Evolutionary conservation across 805 yeast genomes (phyloP).

Genomic region (Danielozyma ontarioensis): DNA sequence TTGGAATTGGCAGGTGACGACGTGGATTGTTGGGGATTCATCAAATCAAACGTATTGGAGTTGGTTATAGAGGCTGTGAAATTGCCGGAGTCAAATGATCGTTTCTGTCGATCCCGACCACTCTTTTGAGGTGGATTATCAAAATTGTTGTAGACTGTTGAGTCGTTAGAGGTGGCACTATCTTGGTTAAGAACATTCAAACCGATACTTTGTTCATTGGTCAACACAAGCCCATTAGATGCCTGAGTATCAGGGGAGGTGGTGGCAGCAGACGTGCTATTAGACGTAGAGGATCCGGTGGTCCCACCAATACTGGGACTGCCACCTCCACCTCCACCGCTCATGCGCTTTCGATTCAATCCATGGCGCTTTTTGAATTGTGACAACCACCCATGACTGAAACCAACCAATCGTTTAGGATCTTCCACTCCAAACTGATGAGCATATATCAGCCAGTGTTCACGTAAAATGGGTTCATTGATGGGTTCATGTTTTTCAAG

Average conservation of each 20-base stretch:
- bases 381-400: slow-evolving; percentile 60
- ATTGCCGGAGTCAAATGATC: not conserved
- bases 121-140: too few relatives aligned
- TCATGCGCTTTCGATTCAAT: slow-evolving; percentile 30
- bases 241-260: not conserved
- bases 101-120: not conserved
- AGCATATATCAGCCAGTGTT: slow-evolving; percentile 53
- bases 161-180: not conserved
- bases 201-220: not conserved
- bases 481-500: slow-evolving; percentile 41
- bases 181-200: not conserved
- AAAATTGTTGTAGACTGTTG: too few relatives aligned
- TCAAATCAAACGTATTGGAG: slow-evolving; percentile 13
- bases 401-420: slow-evolving; percentile 50
- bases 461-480: slow-evolving; percentile 51
- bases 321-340: too few relatives aligned
- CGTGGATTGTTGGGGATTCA: slow-evolving; percentile 10
- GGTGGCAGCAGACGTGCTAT: not conserved
- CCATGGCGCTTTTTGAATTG: slow-evolving; percentile 59
- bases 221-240: not conserved
- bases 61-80: not conserved
- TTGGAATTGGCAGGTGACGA: slow-evolving; percentile 3
- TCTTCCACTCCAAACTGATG: slow-evolving; percentile 54
- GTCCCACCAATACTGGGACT: too few relatives aligned
- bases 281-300: not conserved